phyloP scores from a whole-genome alignment of 768 basidiomycete species.

The Phylloporus rhodoxanthus region DNA sequence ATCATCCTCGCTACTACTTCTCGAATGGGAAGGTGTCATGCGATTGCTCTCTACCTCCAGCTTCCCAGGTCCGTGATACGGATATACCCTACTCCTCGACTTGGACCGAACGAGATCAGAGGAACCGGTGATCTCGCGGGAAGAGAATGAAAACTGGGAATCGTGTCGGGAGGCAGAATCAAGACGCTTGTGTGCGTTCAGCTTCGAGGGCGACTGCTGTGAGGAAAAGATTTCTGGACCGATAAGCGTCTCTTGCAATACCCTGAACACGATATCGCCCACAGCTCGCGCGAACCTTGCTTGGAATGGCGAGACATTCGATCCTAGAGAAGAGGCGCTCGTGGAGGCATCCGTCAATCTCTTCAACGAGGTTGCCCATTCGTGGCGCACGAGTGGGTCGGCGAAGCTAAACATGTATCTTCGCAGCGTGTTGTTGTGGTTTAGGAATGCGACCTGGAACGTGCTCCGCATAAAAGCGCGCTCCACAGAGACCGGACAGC shows the following conservation, averaged over 20 bases:
- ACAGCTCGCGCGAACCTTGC: constrained; percentile 57
- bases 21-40: constrained; percentile 20
- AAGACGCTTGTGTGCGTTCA: constrained; percentile 34
- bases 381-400: constrained; percentile 67
- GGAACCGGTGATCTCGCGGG: constrained; percentile 21
- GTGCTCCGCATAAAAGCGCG: constrained; percentile 96
- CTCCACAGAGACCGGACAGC: constrained; percentile 73
- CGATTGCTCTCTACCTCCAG: constrained; percentile 48
- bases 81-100: constrained; percentile 66
- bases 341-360: constrained; percentile 56
- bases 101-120: constrained; percentile 53
- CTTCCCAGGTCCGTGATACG: constrained; percentile 56
- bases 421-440: constrained; percentile 60
- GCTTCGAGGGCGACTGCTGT: constrained; percentile 22
- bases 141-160: constrained; percentile 24
- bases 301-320: constrained; percentile 33
- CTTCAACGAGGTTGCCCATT: constrained; percentile 66
- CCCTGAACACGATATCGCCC: constrained; percentile 70
- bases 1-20: constrained; percentile 29
- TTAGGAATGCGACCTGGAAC: constrained; percentile 84
- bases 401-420: constrained; percentile 95
- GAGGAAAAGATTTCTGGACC: constrained; percentile 27
- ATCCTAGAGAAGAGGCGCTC: constrained; percentile 19
- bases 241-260: constrained; percentile 81
- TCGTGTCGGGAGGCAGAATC: constrained; percentile 14